Percentiles rank a stretch among this genome's conserved stretches.
Conservation (phyloP, 257 asterid genomes). For the Capsicum chinense region DNA sequence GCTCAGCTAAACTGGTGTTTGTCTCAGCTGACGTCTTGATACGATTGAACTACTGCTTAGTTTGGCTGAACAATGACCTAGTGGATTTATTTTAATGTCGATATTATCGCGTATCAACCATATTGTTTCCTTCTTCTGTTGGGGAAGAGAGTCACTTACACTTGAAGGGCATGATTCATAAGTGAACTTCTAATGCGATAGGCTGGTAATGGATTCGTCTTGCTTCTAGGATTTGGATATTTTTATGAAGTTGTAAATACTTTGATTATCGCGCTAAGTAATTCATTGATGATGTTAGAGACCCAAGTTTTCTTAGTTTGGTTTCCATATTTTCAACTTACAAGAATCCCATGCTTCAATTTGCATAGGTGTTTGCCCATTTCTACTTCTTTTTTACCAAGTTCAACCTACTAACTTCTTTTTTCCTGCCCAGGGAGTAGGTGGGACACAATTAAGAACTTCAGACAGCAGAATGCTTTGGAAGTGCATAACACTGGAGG, state of each 20-base stretch:
- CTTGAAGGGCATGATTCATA: background rate
- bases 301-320: background rate
- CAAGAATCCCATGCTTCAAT: background rate
- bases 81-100: background rate
- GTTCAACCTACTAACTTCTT: background rate
- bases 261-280: background rate
- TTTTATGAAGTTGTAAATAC: background rate
- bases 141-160: constrained; percentile 6
- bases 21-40: background rate
- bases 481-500: constrained; percentile 31
- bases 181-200: constrained; percentile 14
- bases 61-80: background rate
- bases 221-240: background rate
- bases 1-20: background rate
- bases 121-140: background rate
- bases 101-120: background rate
- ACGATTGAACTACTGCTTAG: background rate
- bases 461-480: constrained; percentile 35
- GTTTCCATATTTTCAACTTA: background rate
- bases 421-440: background rate
- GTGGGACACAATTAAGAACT: constrained; percentile 32
- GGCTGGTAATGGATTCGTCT: background rate
- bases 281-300: constrained; percentile 6
- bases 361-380: background rate
- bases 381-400: background rate